Base-by-base conservation (phyloP, 208 protist genomes). In the Crithidia thermophila region DNA sequence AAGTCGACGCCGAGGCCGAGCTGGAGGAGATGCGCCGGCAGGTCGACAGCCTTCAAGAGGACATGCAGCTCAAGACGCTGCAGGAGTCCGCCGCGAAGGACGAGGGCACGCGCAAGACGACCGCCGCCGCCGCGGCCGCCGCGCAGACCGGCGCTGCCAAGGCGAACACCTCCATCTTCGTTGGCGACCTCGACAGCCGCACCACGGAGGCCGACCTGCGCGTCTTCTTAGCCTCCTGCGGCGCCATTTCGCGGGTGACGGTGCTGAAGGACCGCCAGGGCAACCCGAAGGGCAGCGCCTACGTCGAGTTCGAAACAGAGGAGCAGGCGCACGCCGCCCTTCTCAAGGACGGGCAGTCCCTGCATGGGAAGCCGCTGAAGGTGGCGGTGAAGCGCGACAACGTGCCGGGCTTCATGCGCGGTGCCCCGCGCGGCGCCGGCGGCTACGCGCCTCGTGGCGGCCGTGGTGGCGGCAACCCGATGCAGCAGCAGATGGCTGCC, bases 261-360 rank as follows among this genome's bases (percentile, higher is more conserved):
- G 87, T 98, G 57, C 77, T 98, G 56, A 84, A 84, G 42, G 93
- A 98, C 71, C 87, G 84, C 23, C 95, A 94, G 27, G 87, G 91
- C 13, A 85, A 95, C 57, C 92, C 90, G 9, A 98, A 98, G 67
- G 97, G 96, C 25, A 97, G 61, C 27, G 91, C 93, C 11, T 98
- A 98, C 77, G 79, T 97, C 27, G 90, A 98, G 71, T 98, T 98
- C 57, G 89, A 91, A n/a, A 83, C 77, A 1, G 72, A 77, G 43
- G 90, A 95, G 51, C 79, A 95, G 61, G 90, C 94, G 7, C 66
- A 90, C 40, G 80, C 85, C 20, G 95, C 93, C 8, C 10, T 96
- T 11, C 64, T 92, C 28, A 96, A 96, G 79, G 84, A 96, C 47
- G 85, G 85, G 4, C 91, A 96, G 71, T 83, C 88, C 9, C 72